Base-by-base conservation (phyloP, 805 yeast genomes). In the Candida krabiensis region DNA sequence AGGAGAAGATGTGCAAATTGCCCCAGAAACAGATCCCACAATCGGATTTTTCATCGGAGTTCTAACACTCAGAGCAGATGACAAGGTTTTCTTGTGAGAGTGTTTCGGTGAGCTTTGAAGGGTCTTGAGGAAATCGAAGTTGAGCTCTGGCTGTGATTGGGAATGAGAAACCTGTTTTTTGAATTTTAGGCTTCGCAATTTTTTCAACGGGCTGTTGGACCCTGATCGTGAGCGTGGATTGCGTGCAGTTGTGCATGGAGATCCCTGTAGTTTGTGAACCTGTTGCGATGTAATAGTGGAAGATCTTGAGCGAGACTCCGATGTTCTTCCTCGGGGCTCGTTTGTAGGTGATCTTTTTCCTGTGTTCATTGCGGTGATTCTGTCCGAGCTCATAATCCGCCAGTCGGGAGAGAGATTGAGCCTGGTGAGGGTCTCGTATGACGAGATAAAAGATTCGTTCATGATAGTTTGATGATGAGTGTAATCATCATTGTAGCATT, bases 101-200 rank as follows among this genome's bases (percentile, higher is more conserved):
- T 43, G 51, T 26, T 39, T 49, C 1, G 66, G 62, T 1, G 64
- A 60, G 16, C 40, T 43, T 30, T 56, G 61, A 9, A 55, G 41
- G 12, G 52, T 34, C 19, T 56, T 55, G 9, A 56, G 35, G 26
- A 52, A 47, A 26, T 58, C 59, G 25, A 60, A 49, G 30, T 58
- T 58, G 9, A 58, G 39, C 24, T 58, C 60, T 5, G 52, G 51
- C 19, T 44, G 52, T 18, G 50, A 43, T 14, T 46, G 49, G 16
- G 52, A 46, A 36, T 48, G 46, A 5, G 41, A 19, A 9, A 37
- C 34, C 11, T 28, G 30, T 37, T 28, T 47, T 19, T 30, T 44
- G 38, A 55, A 52, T 33, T 52, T 53, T 19, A 56, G 46, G 28
- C 55, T 47, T 31, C 42, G 44, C 15, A 59, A 33, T 25, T 56